phyloP scores from a whole-genome alignment of 2,329 filamentous ascomycete species.

The Pestalotiopsis sp. region DNA sequence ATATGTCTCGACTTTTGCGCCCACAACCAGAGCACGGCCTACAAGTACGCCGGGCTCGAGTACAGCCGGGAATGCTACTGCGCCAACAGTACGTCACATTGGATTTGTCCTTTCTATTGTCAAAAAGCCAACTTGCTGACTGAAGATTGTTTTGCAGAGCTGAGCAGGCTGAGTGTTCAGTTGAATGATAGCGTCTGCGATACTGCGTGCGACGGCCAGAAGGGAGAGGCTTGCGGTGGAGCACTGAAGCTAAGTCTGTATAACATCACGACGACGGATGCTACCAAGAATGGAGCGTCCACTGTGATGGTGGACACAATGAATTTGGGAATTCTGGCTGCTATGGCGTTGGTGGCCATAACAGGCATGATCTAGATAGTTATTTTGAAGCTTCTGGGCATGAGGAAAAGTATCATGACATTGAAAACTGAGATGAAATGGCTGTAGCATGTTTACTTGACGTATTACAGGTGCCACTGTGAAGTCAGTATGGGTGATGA shows the following conservation, averaged over 20 bases:
- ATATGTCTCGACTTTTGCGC: constrained; percentile 54
- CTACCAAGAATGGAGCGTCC: neutral
- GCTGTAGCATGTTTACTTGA: too few species aligned
- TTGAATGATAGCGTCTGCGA: constrained; percentile 51
- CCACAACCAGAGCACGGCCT: constrained; percentile 30
- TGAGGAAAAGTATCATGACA: too few species aligned
- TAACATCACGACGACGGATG: constrained; percentile 17
- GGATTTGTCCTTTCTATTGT: constrained; percentile 47
- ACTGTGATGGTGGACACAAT: neutral
- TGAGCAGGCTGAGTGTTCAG: constrained; percentile 49
- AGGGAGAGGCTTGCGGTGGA: constrained; percentile 56
- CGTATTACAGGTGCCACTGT: too few species aligned
- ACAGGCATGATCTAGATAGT: neutral
- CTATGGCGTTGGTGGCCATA: neutral
- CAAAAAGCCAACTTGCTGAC: constrained; percentile 48
- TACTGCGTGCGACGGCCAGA: constrained; percentile 56
- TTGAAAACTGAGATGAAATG: too few species aligned
- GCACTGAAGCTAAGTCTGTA: constrained; percentile 51
- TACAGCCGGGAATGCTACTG: constrained; percentile 64
- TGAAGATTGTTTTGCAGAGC: constrained; percentile 20
- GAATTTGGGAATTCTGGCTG: neutral
- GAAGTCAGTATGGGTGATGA: too few species aligned
- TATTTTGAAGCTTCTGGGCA: too few species aligned
- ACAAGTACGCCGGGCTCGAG: constrained; percentile 57
- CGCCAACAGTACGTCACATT: constrained; percentile 40